These are phyloP conservation scores for Sequoia sempervirens DNA, from an alignment of 75 land plant species.

Conservation along the genomic window DNA sequence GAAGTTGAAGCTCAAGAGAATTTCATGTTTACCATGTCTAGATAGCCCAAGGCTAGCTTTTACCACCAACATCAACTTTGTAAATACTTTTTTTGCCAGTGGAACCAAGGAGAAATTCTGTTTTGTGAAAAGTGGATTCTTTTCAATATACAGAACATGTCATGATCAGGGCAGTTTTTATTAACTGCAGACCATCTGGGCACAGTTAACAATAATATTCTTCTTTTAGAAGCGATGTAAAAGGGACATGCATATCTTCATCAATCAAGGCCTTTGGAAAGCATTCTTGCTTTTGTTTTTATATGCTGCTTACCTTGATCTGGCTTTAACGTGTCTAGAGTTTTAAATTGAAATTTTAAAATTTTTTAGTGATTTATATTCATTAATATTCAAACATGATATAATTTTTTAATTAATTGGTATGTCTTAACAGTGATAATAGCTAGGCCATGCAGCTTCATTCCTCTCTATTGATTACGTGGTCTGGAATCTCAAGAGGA, in stretches of 20 bases:
- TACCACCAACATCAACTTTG: neutral
- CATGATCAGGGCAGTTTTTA: neutral
- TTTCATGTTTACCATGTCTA: neutral
- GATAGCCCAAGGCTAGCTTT: neutral
- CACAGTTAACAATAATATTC: neutral
- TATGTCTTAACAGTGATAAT: neutral
- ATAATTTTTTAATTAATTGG: neutral
- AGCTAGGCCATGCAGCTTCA: neutral
- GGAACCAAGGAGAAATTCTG: neutral
- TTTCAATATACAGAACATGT: neutral
- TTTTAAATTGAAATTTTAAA: neutral
- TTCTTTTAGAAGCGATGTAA: neutral
- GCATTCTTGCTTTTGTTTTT: neutral
- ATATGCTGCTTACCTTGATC: neutral
- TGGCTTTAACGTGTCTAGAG: neutral
- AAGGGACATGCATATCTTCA: neutral
- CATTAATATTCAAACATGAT: neutral
- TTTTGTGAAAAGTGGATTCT: neutral
- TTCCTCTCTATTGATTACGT: neutral
- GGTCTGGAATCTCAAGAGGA: neutral
- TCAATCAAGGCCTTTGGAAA: neutral
- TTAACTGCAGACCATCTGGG: neutral
- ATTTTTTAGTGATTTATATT: neutral
- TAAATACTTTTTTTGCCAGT: neutral
- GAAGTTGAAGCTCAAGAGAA: neutral